A percentile compares a stretch with the other conserved stretches of the same genome.
These are phyloP conservation scores for Fusarium pseudocircinatum DNA, from an alignment of 2,329 filamentous ascomycete species.

Conservation along the genomic window DNA sequence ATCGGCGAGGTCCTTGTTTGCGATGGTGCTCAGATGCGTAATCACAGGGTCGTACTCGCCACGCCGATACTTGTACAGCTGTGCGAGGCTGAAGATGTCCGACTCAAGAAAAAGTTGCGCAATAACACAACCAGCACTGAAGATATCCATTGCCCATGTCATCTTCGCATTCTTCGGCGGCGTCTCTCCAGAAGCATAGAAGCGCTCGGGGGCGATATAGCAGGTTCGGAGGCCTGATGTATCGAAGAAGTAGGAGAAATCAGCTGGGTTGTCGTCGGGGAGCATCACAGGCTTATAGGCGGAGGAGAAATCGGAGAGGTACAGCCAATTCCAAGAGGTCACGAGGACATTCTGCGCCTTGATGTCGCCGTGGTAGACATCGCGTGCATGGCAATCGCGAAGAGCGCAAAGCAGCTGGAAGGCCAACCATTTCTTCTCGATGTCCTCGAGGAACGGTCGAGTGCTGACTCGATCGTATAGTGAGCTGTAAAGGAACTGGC, in stretches of 20 bases:
- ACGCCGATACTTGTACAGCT: constrained; percentile 92
- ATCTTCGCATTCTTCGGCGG: constrained; percentile 68
- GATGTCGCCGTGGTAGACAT: constrained; percentile 97
- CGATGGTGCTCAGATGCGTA: constrained; percentile 83
- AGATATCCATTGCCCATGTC: constrained; percentile 98
- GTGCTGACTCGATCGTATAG: constrained; percentile 97
- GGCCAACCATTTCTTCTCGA: constrained; percentile 98
- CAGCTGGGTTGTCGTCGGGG: constrained; percentile 94
- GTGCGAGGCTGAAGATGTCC: constrained; percentile 96
- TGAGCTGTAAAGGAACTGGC: constrained; percentile 95
- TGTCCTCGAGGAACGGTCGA: constrained; percentile 93
- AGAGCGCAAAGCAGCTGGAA: constrained; percentile 94
- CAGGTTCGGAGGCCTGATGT: constrained; percentile 90
- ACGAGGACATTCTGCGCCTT: constrained; percentile 98
- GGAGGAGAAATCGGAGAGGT: constrained; percentile 96
- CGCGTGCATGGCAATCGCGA: constrained; percentile 87
- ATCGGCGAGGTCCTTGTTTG: constrained; percentile 85
- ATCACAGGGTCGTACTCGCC: constrained; percentile 91
- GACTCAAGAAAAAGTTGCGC: constrained; percentile 95
- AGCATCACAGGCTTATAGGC: constrained; percentile 94
- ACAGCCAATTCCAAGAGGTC: constrained; percentile 99
- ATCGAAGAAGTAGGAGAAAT: constrained; percentile 98
- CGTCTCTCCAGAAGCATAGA: constrained; percentile 76
- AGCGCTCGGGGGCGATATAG: constrained; percentile 94
- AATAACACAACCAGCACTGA: constrained; percentile 96